Base-by-base conservation (phyloP, 495 filamentous ascomycete species). In the Endocarpon pusillum region DNA sequence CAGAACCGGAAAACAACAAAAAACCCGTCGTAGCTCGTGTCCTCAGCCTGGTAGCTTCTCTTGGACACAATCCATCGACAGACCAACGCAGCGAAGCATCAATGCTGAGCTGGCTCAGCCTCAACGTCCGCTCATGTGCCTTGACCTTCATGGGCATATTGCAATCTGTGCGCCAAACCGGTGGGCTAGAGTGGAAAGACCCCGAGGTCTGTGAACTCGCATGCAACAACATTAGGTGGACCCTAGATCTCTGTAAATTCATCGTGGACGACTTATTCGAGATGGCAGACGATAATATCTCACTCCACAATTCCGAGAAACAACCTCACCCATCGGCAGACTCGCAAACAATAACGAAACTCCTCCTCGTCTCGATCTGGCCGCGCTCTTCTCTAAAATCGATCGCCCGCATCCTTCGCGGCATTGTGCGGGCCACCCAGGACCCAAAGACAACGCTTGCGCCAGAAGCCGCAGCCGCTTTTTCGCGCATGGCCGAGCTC, bases 41-140 rank as follows among this genome's bases (percentile, higher is more conserved):
- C 52, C 61, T 83, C 21, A 76, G 76, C 48, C 59, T 83, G 19
- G 69, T 81, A 40, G 74, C 71, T 36, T 68, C 73, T 32, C 55
- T 86, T 19, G 75, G 75, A 12, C 81, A 69, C 46, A 63, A 58
- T 26, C n/a, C 71, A 69, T 14, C 69, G 71, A 61, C 31, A 57
- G 66, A 27, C 57, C n/a, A 65, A 9, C 71, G 78, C 15, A 64
- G 53, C 19, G 61, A 80, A 17, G 50, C 69, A 19, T 75, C 75
- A 18, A 80, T 77, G 44, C 60, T 91, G 32, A 69, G 82, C n/a
- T 78, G 73, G 66, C 55, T 75, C 1, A 70, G 73, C 21, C 55
- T 92, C 22, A 74, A 81, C 47, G 57, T 86, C 21, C 67, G 80
- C 23, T n/a, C 75, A 78, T 44, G 66, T 76, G 11, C 69, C 76